Evolutionary conservation across 345 rosid species (phyloP), one percentile per base, ranked within the genome.

Genomic region (Hibiscus tridactylites): DNA sequence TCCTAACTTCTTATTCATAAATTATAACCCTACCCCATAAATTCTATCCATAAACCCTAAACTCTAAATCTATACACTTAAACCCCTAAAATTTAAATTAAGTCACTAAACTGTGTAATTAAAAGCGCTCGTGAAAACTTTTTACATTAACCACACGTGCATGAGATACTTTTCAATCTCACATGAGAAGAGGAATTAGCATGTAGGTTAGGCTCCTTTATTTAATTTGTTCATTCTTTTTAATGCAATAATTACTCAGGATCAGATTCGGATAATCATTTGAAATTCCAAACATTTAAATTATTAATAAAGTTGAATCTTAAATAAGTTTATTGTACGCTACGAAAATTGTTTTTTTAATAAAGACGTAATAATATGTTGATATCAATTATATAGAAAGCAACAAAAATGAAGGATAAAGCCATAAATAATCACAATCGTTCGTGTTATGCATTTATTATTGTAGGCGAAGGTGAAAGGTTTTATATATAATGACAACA

Each of bases 401-500:
- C 15, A 46, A 66, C 70, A 66, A 66, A 46, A 66, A 46, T 47
- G 70, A 26, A 66, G 70, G 39, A 66, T 68, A 52, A 79, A 28
- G 67, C 61, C 46, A 71, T 46, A 66, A 75, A 7, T 71, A 11
- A 50, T 71, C 28, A 33, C 44, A 21, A 42, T 57, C 74, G 24
- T 77, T 71, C 28, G 73, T 73, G 59, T 58, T 58, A 64, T 47
- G 80, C 86, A 83, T 83, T 83, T 80, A 80, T 71, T 74, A 73
- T 11, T 29, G 16, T 53, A 47, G 53, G 39, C 63, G 73, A 63
- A 71, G 76, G 31, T 59, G 75, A 54, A 44, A 52, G 60, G 28
- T 29, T 61, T 16, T 28, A 29, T 3, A 54, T 56, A 29, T 21
- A 56, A 68, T 76, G 72, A 72, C 59, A 58, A 52, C n/a, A n/a